Evolutionary conservation across 2,329 filamentous ascomycete genomes (phyloP).

Genomic region (Endocalyx cinctus): DNA sequence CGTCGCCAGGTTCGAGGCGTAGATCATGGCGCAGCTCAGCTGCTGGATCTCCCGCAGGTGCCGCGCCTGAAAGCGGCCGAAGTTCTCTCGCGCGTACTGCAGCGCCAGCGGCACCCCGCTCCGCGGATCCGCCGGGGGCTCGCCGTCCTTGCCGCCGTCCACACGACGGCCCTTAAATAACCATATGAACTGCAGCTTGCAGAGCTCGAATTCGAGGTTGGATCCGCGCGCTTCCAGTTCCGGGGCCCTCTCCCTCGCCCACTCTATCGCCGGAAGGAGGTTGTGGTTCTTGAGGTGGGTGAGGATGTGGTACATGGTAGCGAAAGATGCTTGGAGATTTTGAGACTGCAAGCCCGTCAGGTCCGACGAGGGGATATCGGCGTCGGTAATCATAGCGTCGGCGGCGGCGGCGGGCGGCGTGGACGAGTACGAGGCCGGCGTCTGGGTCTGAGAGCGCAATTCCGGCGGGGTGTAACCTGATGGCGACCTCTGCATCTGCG

Average conservation of each 20-base stretch:
- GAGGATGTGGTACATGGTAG: conserved; percentile 86
- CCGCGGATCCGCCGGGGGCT: conserved; percentile 41
- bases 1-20: conserved; percentile 63
- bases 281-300: conserved; percentile 71
- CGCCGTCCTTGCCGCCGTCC: conserved; percentile 53
- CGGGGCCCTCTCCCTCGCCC: conserved; percentile 69
- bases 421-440: conserved; percentile 17
- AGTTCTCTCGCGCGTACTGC: conserved; percentile 70
- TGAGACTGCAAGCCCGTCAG: conserved; percentile 56
- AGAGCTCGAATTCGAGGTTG: conserved; percentile 92
- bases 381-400: conserved; percentile 24
- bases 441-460: conserved; percentile 16
- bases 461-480: conserved; percentile 2
- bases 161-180: conserved; percentile 64
- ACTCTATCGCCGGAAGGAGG: conserved; percentile 77
- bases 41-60: conserved; percentile 78
- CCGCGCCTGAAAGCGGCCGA: conserved; percentile 67
- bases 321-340: conserved; percentile 74
- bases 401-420: conserved; percentile 5
- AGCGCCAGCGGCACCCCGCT: conserved; percentile 63
- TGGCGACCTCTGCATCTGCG: too few species aligned
- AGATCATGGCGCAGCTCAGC: conserved; percentile 77
- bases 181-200: conserved; percentile 84
- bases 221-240: conserved; percentile 77
- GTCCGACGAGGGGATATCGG: conserved; percentile 38